phyloP scores from a whole-genome alignment of 2,329 filamentous ascomycete genomes.

The Colletotrichum sublineola region DNA sequence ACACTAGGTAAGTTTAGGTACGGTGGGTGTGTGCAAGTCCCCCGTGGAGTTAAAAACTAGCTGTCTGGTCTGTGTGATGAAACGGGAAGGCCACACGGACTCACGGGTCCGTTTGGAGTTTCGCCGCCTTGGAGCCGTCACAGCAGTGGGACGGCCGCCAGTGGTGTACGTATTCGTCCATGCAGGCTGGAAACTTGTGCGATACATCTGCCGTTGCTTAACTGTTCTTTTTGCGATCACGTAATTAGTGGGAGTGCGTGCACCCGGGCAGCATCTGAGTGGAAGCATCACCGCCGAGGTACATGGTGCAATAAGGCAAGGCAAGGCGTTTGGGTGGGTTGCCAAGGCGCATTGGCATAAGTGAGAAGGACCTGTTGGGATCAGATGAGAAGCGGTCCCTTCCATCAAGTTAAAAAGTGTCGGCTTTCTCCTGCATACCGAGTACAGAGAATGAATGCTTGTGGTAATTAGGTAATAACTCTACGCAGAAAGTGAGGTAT shows the following conservation, averaged over 20 bases:
- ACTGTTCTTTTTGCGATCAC: constrained; percentile 9
- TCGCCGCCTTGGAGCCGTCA: constrained; percentile 35
- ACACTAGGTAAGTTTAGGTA: too few species aligned
- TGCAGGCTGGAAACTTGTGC: constrained; percentile 1
- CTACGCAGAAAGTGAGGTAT: not conserved
- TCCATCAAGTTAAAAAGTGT: not conserved
- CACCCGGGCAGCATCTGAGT: not conserved
- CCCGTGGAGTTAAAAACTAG: not conserved
- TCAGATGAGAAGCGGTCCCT: not conserved
- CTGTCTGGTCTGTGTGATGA: constrained; percentile 40
- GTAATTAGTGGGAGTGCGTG: constrained; percentile 2
- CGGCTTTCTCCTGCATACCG: not conserved
- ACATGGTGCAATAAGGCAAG: not conserved
- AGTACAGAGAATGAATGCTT: not conserved
- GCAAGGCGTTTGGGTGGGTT: constrained; percentile 9
- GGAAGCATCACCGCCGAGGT: not conserved
- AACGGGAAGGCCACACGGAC: constrained; percentile 42
- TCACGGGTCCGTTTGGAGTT: constrained; percentile 41
- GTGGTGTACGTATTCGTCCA: not conserved
- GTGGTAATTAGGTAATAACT: not conserved
- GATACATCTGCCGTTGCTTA: constrained; percentile 22
- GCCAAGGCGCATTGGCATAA: constrained; percentile 10
- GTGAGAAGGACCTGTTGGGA: not conserved
- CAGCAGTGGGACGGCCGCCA: constrained; percentile 17
- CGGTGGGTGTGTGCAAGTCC: not conserved